Evolutionary conservation across 139 green algal genomes (phyloP), one percentile per base, ranked within the genome.

Genomic region (Micractinium sp.): DNA sequence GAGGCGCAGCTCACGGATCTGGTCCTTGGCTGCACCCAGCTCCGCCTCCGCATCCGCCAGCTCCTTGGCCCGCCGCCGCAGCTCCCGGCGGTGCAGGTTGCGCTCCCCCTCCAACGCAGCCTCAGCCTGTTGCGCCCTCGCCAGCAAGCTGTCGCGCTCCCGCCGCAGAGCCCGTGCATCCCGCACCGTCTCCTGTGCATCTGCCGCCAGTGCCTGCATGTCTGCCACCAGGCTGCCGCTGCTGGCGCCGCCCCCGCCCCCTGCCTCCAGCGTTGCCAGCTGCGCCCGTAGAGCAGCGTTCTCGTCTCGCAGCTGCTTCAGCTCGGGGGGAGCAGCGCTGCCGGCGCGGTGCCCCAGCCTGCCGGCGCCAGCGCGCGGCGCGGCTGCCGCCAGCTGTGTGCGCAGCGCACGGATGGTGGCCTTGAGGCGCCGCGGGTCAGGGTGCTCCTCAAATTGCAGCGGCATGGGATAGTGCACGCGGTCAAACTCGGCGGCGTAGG

Each of bases 401-500:
- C 95, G 89, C 81, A 97, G 90, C 90, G 94, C 87, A 39, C 80
- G 80, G 56, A 97, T 96, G 74, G 93, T 92, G 36, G 79, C 75
- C 41, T 93, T 90, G 5, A 98, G 90, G 35, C 89, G 87, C n/a
- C 92, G 91, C 1, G 94, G 93, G 86, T 97, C 95, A 1, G 95
- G 95, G 16, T 92, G 63, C 15, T 96, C 94, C 81, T 98, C 95
- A 53, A 93, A 95, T 15, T 93, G 75, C 67, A 99, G 93, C 4
- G 97, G 97, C 82, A 99, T 91, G 0, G 97, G 97, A 89, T 98
- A 99, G 89, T 98, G 97, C 81, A 98, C 96, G 15, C 95, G 91
- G 89, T 99, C 97, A 91, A 98, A 99, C 92, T 99, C 97, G 3
- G 95, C 95, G 18, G 95, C 93, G 67, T 98, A 98, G 0, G 97